Evolutionary conservation across 495 filamentous ascomycete genomes (phyloP).

Genomic region (Aspergillus steynii): DNA sequence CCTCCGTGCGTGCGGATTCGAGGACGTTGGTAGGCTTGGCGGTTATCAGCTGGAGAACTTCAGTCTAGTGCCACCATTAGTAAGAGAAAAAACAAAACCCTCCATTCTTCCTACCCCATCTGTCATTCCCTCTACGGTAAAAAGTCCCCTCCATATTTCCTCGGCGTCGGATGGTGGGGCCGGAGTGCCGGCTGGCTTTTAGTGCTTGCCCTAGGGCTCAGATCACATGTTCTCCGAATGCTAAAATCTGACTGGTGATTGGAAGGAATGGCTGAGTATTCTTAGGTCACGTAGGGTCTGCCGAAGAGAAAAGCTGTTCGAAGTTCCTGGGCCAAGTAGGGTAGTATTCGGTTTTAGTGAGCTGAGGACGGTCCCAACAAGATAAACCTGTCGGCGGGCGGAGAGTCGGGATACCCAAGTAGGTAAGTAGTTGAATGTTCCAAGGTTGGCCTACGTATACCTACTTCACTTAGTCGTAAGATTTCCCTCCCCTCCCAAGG

Average conservation of each 20-base stretch:
- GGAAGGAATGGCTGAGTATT: neutral
- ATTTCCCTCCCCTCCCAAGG: neutral
- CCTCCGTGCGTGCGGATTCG: neutral
- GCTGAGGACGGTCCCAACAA: neutral
- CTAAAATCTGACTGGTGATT: slow-evolving; percentile 19
- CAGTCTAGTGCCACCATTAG: neutral
- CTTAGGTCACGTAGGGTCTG: neutral
- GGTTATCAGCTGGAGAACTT: neutral
- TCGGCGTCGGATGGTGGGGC: slow-evolving; percentile 40
- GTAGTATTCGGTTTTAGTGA: neutral
- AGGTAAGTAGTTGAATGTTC: neutral
- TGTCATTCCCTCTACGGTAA: neutral
- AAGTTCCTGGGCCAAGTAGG: neutral
- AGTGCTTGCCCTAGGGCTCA: slow-evolving; percentile 19
- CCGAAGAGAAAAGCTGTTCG: neutral
- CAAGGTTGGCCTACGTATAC: neutral
- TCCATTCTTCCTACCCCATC: no score
- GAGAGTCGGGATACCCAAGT: neutral
- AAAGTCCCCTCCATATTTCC: slow-evolving; percentile 2
- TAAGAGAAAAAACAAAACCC: neutral
- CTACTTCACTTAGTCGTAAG: neutral
- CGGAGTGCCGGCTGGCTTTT: slow-evolving; percentile 24
- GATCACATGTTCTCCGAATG: slow-evolving; percentile 23
- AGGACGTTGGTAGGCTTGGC: neutral
- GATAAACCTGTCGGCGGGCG: no score